Conservation (phyloP, 2,329 filamentous ascomycete species). For the Arachnomyces sp. region DNA sequence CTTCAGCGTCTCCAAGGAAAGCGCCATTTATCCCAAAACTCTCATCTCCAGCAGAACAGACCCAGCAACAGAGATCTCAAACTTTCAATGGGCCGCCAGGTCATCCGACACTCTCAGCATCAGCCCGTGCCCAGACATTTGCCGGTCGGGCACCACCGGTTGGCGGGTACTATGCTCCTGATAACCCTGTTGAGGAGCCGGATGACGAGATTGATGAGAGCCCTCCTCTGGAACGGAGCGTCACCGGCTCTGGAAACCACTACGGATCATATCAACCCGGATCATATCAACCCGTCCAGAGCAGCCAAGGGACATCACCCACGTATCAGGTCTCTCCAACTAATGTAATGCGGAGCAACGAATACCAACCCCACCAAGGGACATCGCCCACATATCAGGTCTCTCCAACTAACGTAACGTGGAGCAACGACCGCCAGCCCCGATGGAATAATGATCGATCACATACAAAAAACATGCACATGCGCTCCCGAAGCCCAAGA, state of each 20-base stretch:
- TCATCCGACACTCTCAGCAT: too few species aligned
- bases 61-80: conserved; percentile 2
- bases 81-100: too few species aligned
- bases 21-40: too few species aligned
- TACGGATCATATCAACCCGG: too few species aligned
- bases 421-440: conserved; percentile 10
- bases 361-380: conserved; percentile 9
- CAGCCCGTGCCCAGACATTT: conserved; percentile 1
- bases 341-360: conserved; percentile 6
- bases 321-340: neutral
- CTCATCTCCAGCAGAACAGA: too few species aligned
- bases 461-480: conserved; percentile 27
- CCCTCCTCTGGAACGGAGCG: too few species aligned
- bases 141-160: conserved; percentile 9
- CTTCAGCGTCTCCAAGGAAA: neutral
- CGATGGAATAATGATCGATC: conserved; percentile 13
- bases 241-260: too few species aligned
- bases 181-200: too few species aligned
- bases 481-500: conserved; percentile 30
- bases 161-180: conserved; percentile 5
- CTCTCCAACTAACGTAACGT: conserved; percentile 6
- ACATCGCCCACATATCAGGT: conserved; percentile 1
- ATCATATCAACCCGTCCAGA: too few species aligned
- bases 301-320: conserved; percentile 1
- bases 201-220: too few species aligned